Percentiles rank a stretch among this genome's conserved stretches.
These are phyloP conservation scores for Neofusicoccum sp. DNA, from an alignment of 2,329 filamentous ascomycete species.

Conservation along the genomic window DNA sequence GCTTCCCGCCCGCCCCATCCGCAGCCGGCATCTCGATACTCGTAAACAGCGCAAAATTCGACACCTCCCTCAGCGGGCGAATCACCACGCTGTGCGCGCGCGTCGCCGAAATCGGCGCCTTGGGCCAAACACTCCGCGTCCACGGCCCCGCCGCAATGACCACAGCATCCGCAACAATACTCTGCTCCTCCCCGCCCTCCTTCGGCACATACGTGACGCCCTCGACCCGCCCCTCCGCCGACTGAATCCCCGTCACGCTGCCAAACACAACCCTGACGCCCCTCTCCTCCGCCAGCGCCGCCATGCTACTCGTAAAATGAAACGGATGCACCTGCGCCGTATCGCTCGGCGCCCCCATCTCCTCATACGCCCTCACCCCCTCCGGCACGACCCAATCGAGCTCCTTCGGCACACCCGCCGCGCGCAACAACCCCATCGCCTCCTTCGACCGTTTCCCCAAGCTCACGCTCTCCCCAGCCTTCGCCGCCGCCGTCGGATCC, in stretches of 20 bases:
- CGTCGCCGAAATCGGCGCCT: constrained; percentile 58
- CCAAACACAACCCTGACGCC: constrained; percentile 62
- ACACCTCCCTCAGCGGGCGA: constrained; percentile 58
- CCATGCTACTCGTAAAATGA: constrained; percentile 84
- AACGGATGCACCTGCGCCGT: constrained; percentile 94
- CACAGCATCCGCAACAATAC: constrained; percentile 56
- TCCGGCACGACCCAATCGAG: constrained; percentile 80
- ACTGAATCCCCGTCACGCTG: constrained; percentile 66
- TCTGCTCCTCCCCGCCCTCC: constrained; percentile 45
- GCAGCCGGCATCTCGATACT: constrained; percentile 71
- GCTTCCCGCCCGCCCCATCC: constrained; percentile 26
- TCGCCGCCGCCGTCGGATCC: constrained; percentile 25
- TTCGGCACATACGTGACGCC: constrained; percentile 63
- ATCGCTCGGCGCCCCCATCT: constrained; percentile 77
- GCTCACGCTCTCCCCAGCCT: constrained; percentile 44
- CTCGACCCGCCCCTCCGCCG: constrained; percentile 47
- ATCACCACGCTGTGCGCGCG: constrained; percentile 65
- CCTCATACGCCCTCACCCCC: constrained; percentile 67
- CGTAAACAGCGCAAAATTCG: constrained; percentile 79
- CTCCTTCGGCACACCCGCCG: constrained; percentile 67
- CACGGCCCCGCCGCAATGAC: constrained; percentile 63
- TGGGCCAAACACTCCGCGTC: constrained; percentile 54
- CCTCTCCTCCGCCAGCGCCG: constrained; percentile 65
- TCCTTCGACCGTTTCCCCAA: constrained; percentile 56
- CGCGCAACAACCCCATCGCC: constrained; percentile 51